Conservation (phyloP, 768 basidiomycete genomes). For the Suillus brevipes region DNA sequence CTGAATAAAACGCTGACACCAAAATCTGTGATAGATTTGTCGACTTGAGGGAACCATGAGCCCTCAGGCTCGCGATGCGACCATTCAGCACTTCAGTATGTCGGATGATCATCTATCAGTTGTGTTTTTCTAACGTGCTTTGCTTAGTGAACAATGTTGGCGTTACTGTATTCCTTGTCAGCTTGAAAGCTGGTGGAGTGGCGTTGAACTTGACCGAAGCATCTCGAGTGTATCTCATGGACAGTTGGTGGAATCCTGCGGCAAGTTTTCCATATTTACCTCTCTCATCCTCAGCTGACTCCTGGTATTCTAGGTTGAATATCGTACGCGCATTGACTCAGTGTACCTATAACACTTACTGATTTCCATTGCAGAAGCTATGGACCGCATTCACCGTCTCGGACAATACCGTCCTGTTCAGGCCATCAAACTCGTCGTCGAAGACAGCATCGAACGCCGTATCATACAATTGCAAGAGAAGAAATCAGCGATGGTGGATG, state of each 20-base stretch:
- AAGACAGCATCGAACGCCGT: slow-evolving; percentile 94
- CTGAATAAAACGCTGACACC: slow-evolving; percentile 6
- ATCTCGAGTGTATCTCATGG: slow-evolving; percentile 94
- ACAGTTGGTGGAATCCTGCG: slow-evolving; percentile 99
- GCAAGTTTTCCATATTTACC: slow-evolving; percentile 37
- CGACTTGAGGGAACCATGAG: slow-evolving; percentile 96
- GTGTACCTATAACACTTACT: background rate
- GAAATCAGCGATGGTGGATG: slow-evolving; percentile 93
- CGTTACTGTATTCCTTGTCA: slow-evolving; percentile 97
- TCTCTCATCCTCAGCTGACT: slow-evolving; percentile 5
- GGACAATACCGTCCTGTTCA: slow-evolving; percentile 94
- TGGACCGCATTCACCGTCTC: slow-evolving; percentile 95
- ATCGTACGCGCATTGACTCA: slow-evolving; percentile 51
- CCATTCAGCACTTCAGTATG: slow-evolving; percentile 92
- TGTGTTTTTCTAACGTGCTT: background rate
- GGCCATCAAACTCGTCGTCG: slow-evolving; percentile 91
- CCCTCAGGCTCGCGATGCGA: slow-evolving; percentile 93
- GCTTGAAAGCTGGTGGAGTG: slow-evolving; percentile 93
- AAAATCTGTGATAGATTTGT: slow-evolving; percentile 60
- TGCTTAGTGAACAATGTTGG: slow-evolving; percentile 82
- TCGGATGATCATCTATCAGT: slow-evolving; percentile 4
- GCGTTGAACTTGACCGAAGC: slow-evolving; percentile 90
- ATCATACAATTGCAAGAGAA: slow-evolving; percentile 96
- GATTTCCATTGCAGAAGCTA: slow-evolving; percentile 63
- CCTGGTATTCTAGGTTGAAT: slow-evolving; percentile 56